Percentiles rank a stretch among this genome's conserved stretches.
Evolutionary conservation across 768 basidiomycete genomes (phyloP).

Genomic region (Agrocybe pediades): DNA sequence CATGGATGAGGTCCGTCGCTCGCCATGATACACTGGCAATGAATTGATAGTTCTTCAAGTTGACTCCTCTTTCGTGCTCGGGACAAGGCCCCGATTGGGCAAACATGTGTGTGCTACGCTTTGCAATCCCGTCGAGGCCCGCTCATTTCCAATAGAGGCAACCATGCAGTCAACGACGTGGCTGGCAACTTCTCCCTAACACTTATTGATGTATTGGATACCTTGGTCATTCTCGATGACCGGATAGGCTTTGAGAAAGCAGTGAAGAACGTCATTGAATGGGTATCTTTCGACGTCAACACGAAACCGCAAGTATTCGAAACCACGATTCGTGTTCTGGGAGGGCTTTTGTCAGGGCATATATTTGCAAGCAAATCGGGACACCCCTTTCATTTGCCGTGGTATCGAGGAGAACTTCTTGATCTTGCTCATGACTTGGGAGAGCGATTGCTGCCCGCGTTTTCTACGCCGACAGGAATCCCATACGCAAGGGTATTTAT

Average conservation of each 20-base stretch:
- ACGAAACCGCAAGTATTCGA: constrained; percentile 99
- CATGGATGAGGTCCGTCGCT: constrained; percentile 67
- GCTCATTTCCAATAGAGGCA: constrained; percentile 43
- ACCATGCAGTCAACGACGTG: constrained; percentile 88
- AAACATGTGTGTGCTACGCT: constrained; percentile 60
- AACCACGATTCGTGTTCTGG: constrained; percentile 91
- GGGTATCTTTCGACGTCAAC: constrained; percentile 91
- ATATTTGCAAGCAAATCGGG: constrained; percentile 70
- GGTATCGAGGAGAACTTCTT: constrained; percentile 84
- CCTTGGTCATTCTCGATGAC: constrained; percentile 87
- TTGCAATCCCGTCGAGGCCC: background rate
- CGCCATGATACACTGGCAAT: background rate
- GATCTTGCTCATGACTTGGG: constrained; percentile 87
- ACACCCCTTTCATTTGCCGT: constrained; percentile 74
- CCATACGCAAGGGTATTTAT: constrained; percentile 82
- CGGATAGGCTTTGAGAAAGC: constrained; percentile 80
- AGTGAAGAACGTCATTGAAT: constrained; percentile 76
- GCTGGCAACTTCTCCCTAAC: constrained; percentile 92
- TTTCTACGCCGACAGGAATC: constrained; percentile 87
- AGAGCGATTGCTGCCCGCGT: constrained; percentile 84
- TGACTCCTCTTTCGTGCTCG: constrained; percentile 86
- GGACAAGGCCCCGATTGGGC: constrained; percentile 88
- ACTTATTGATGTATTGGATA: constrained; percentile 81
- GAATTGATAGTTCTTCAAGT: constrained; percentile 38
- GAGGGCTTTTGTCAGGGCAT: constrained; percentile 86